Evolutionary conservation across 768 basidiomycete genomes (phyloP).

Genomic region (Tulasnella sp.): DNA sequence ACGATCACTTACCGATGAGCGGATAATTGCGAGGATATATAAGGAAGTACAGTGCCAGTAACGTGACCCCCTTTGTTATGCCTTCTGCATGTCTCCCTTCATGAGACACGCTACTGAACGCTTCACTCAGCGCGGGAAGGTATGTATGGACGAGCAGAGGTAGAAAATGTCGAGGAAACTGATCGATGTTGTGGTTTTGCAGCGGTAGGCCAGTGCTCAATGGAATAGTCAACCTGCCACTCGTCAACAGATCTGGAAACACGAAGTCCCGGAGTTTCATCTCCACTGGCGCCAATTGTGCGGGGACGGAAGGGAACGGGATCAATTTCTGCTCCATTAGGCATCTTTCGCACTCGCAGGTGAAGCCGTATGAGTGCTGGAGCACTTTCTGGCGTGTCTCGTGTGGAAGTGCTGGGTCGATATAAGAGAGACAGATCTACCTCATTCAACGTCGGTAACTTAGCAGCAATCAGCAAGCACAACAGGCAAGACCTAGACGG

Average conservation of each 20-base stretch:
- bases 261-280: not conserved
- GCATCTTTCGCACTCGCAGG: slow-evolving; percentile 22
- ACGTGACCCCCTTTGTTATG: slow-evolving; percentile 40
- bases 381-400: slow-evolving; percentile 14
- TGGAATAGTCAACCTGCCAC: not conserved
- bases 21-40: slow-evolving; percentile 72
- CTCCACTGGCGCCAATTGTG: not conserved
- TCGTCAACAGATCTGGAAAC: not conserved
- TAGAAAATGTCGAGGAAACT: slow-evolving; percentile 34
- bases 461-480: slow-evolving; percentile 6
- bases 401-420: slow-evolving; percentile 55
- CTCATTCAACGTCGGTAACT: too few relatives aligned
- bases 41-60: slow-evolving; percentile 55
- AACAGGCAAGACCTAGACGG: slow-evolving; percentile 10
- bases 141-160: slow-evolving; percentile 45
- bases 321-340: slow-evolving; percentile 15
- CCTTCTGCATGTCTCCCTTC: slow-evolving; percentile 48
- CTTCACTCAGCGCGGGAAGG: slow-evolving; percentile 46
- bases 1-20: slow-evolving; percentile 51
- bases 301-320: not conserved
- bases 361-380: slow-evolving; percentile 18
- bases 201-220: not conserved
- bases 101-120: slow-evolving; percentile 61
- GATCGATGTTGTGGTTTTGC: not conserved
- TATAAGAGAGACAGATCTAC: slow-evolving; percentile 64